Evolutionary conservation across 345 rosid species (phyloP).

Genomic region (Camelina laxa): DNA sequence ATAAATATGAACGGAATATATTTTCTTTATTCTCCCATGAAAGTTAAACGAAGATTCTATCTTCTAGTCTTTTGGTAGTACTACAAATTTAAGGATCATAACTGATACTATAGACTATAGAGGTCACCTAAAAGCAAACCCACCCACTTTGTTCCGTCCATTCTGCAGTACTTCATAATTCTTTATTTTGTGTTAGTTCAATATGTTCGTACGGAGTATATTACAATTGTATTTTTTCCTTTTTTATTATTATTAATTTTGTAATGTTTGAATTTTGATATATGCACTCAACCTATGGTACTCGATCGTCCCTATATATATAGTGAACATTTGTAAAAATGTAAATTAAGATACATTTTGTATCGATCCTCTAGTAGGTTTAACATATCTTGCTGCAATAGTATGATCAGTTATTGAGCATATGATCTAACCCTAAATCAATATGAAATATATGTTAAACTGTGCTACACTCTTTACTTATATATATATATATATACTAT

Average conservation of each 20-base stretch:
- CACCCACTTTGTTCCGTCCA: constrained; percentile 19
- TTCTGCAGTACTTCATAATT: neutral
- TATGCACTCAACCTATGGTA: neutral
- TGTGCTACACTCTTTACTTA: neutral
- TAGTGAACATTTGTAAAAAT: too few relatives aligned
- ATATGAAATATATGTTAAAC: neutral
- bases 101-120: constrained; percentile 24
- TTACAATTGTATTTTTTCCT: neutral
- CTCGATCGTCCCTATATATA: neutral
- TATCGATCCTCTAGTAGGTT: neutral
- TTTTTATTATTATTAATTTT: neutral
- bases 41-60: constrained; percentile 9
- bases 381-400: neutral
- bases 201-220: neutral
- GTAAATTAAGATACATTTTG: neutral
- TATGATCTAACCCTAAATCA: neutral
- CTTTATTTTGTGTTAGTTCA: neutral
- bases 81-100: constrained; percentile 15
- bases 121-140: constrained; percentile 20
- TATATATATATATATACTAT: too few relatives aligned
- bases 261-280: too few relatives aligned
- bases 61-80: constrained; percentile 24
- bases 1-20: constrained; percentile 29
- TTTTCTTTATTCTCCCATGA: constrained; percentile 28
- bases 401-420: neutral